Evolutionary conservation across 208 protist genomes (phyloP).

Genomic region (Blechomonas ayalai): DNA sequence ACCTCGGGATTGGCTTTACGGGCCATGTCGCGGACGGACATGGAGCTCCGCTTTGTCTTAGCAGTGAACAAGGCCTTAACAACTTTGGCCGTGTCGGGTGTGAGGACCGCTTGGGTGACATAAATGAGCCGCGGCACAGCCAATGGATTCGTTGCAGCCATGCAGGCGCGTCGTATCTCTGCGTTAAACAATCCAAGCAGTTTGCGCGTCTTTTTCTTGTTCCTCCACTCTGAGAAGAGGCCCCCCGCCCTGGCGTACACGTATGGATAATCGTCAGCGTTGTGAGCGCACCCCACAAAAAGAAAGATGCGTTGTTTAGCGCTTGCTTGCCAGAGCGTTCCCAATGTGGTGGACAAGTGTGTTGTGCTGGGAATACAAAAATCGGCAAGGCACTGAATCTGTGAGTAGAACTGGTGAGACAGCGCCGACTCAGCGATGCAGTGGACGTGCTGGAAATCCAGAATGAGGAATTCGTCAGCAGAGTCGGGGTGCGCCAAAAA

Average conservation of each 20-base stretch:
- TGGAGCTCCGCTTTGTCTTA: neutral
- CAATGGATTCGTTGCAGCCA: neutral
- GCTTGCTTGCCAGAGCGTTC: slow-evolving; percentile 11
- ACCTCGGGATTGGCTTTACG: slow-evolving; percentile 18
- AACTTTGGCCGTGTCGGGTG: slow-evolving; percentile 11
- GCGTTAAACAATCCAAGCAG: slow-evolving; percentile 16
- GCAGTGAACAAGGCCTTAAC: slow-evolving; percentile 11
- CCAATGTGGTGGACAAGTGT: slow-evolving; percentile 21
- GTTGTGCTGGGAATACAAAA: slow-evolving; percentile 15
- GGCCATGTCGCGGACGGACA: slow-evolving; percentile 14
- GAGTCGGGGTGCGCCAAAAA: slow-evolving; percentile 15
- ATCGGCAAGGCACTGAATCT: slow-evolving; percentile 11
- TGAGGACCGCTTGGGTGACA: slow-evolving; percentile 40
- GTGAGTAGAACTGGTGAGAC: slow-evolving; percentile 13
- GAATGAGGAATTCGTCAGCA: slow-evolving; percentile 29
- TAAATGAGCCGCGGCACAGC: slow-evolving; percentile 12
- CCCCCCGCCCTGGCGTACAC: slow-evolving; percentile 9
- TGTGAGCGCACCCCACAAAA: slow-evolving; percentile 18
- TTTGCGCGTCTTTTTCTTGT: slow-evolving; percentile 7
- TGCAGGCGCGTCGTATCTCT: neutral
- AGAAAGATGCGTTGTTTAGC: slow-evolving; percentile 32
- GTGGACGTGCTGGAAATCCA: slow-evolving; percentile 55
- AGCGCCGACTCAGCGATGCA: slow-evolving; percentile 4
- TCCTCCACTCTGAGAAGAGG: slow-evolving; percentile 32
- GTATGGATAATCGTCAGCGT: slow-evolving; percentile 3